Percentiles rank a stretch among this genome's conserved stretches.
Evolutionary conservation across 345 rosid genomes (phyloP).

Genomic region (Kernera saxatilis): DNA sequence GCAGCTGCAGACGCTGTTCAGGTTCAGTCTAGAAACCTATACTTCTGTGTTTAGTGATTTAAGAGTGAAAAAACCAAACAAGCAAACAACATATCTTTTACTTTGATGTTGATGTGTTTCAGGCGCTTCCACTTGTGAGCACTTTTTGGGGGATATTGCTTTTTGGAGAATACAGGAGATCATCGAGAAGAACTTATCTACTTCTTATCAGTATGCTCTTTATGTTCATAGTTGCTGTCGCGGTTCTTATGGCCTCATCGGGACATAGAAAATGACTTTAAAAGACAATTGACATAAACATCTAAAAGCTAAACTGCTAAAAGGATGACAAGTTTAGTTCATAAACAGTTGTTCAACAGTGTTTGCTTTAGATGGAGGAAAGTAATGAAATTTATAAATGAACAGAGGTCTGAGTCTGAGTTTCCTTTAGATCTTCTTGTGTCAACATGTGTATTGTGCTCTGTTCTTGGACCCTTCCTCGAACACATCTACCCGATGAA

Average conservation of each 20-base stretch:
- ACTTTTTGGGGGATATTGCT: conserved; percentile 81
- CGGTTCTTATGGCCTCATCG: conserved; percentile 73
- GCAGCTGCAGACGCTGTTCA: conserved; percentile 89
- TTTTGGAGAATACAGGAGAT: conserved; percentile 80
- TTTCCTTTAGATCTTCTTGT: no score
- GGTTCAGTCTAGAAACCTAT: conserved; percentile 28
- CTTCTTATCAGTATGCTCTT: conserved; percentile 57
- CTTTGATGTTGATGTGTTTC: conserved; percentile 22
- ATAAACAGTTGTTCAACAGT: no score
- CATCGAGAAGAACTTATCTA: conserved; percentile 59
- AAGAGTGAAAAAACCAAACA: neutral
- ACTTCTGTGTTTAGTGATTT: neutral
- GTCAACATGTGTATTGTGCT: no score
- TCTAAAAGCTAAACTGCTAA: neutral
- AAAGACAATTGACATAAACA: neutral
- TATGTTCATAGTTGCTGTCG: conserved; percentile 76
- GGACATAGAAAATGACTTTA: conserved; percentile 54
- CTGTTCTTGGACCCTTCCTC: no score
- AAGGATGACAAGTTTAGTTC: neutral
- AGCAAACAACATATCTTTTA: neutral
- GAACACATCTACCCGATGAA: no score
- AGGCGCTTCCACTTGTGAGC: conserved; percentile 93
- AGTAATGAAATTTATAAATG: no score
- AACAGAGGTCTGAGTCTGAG: no score
- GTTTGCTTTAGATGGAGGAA: no score